These are phyloP conservation scores for Aquilaria sinensis DNA, from an alignment of 345 rosid genomes.

Conservation along the genomic window DNA sequence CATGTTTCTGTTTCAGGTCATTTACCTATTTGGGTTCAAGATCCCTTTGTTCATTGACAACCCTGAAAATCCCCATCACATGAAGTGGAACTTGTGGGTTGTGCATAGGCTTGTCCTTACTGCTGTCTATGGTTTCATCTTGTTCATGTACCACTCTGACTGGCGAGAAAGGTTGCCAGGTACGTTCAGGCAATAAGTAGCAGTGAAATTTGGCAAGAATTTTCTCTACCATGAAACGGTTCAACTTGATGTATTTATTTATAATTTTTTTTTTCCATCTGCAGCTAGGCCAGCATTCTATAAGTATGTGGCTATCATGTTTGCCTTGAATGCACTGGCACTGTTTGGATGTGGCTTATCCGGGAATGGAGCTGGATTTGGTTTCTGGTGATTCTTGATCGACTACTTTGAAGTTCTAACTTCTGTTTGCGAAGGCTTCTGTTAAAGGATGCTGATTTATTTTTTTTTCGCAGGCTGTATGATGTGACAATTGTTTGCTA, in stretches of 20 bases:
- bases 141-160: conserved; percentile 70
- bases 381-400: conserved; percentile 55
- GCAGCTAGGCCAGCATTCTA: conserved; percentile 91
- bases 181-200: conserved; percentile 17
- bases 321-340: conserved; percentile 48
- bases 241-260: too few species aligned
- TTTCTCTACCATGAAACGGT: too few species aligned
- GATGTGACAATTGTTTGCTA: conserved; percentile 59
- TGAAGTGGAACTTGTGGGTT: conserved; percentile 85
- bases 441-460: background rate
- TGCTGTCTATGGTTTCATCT: conserved; percentile 58
- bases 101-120: conserved; percentile 74
- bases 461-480: conserved; percentile 58
- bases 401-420: background rate
- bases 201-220: too few species aligned
- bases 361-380: conserved; percentile 58
- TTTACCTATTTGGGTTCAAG: conserved; percentile 67
- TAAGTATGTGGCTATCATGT: conserved; percentile 66
- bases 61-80: conserved; percentile 34
- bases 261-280: conserved; percentile 11
- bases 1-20: conserved; percentile 39
- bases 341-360: conserved; percentile 62
- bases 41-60: conserved; percentile 72
- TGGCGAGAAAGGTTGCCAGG: conserved; percentile 92
- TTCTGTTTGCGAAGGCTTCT: conserved; percentile 4